Conservation (phyloP, 805 yeast species). For the Schwanniomyces occidentalis region DNA sequence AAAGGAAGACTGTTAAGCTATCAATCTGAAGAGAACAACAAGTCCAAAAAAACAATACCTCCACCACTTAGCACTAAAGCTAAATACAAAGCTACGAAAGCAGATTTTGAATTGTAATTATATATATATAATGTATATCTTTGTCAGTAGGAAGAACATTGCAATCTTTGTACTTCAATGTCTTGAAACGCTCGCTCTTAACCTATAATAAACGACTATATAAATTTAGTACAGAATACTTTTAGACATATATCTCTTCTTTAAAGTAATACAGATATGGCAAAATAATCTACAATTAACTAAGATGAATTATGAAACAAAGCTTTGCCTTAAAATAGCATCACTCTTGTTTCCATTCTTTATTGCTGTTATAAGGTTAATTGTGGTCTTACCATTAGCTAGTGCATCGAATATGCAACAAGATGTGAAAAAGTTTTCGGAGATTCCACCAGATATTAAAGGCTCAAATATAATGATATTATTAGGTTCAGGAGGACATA, state of each 20-base stretch:
- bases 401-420: constrained; percentile 5
- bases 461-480: constrained; percentile 51
- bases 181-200: neutral
- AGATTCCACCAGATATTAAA: constrained; percentile 6
- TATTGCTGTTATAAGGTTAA: constrained; percentile 20
- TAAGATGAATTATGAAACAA: constrained; percentile 22
- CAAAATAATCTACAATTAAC: too few relatives aligned
- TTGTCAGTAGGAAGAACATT: too few relatives aligned
- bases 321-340: constrained; percentile 13
- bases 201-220: neutral
- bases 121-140: neutral
- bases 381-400: constrained; percentile 23
- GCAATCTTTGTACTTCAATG: too few relatives aligned
- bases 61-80: neutral
- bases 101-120: constrained; percentile 16
- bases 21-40: too few relatives aligned
- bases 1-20: too few relatives aligned
- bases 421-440: neutral
- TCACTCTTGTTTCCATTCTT: constrained; percentile 21
- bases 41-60: neutral
- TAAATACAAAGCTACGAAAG: constrained; percentile 11
- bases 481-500: constrained; percentile 96
- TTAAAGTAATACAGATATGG: too few relatives aligned
- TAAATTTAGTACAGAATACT: neutral
- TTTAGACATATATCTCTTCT: too few relatives aligned